A percentile compares a stretch with the other conserved stretches of the same genome.
phyloP scores from a whole-genome alignment of 768 basidiomycete species.

The Gymnopilus dilepis region DNA sequence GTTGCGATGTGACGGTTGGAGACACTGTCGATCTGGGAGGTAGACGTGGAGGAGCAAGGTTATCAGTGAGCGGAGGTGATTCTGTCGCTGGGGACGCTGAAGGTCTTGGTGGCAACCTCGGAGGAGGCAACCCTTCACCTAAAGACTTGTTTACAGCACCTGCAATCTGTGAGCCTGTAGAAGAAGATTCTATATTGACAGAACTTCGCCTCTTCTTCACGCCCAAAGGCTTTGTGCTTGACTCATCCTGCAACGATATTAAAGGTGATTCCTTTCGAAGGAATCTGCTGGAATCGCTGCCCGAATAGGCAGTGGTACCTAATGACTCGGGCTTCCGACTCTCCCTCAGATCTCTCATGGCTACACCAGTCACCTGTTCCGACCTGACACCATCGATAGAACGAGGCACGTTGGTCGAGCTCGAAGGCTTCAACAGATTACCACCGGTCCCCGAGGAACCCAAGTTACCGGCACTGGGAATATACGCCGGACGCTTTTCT shows the following conservation, averaged over 20 bases:
- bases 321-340: constrained; percentile 18
- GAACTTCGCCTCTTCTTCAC: constrained; percentile 56
- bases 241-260: background rate
- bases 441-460: constrained; percentile 23
- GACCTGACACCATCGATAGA: constrained; percentile 52
- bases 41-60: constrained; percentile 13
- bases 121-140: background rate
- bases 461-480: constrained; percentile 12
- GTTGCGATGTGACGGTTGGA: constrained; percentile 29
- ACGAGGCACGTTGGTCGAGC: constrained; percentile 26
- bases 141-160: background rate
- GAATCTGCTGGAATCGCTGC: background rate
- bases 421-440: constrained; percentile 29
- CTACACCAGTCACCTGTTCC: constrained; percentile 58
- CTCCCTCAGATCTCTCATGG: constrained; percentile 49
- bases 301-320: background rate
- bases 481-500: constrained; percentile 13
- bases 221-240: constrained; percentile 45
- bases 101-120: constrained; percentile 11
- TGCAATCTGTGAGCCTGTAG: background rate
- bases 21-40: constrained; percentile 1
- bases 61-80: constrained; percentile 2
- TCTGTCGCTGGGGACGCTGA: background rate
- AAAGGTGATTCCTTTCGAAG: constrained; percentile 6
- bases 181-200: constrained; percentile 47